phyloP scores from a whole-genome alignment of 1,284 basidiomycete species.

The Heliocybe sulcata region DNA sequence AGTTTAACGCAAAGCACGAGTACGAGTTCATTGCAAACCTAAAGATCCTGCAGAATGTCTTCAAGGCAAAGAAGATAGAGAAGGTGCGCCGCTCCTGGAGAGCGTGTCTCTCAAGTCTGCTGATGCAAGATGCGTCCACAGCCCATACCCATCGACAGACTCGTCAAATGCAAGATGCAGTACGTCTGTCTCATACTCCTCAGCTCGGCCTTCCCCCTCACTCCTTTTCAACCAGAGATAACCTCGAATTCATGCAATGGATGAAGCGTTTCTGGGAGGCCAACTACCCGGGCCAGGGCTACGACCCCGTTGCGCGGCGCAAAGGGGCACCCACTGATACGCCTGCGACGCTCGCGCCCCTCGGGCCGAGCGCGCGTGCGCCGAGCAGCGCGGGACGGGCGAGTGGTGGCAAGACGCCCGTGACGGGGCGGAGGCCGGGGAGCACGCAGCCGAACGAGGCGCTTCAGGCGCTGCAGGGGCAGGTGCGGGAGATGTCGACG shows the following conservation, averaged over 20 bases:
- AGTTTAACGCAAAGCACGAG: conserved; percentile 92
- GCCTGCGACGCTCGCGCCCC: conserved; percentile 72
- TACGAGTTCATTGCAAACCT: conserved; percentile 96
- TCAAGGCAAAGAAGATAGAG: conserved; percentile 87
- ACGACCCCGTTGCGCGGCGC: conserved; percentile 82
- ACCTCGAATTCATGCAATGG: conserved; percentile 99
- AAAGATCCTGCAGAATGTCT: conserved; percentile 88
- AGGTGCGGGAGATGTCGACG: conserved; percentile 78
- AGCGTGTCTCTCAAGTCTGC: conserved; percentile 5
- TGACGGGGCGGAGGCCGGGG: conserved; percentile 57
- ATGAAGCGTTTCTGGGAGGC: conserved; percentile 94
- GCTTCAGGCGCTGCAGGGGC: conserved; percentile 59
- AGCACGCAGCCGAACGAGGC: conserved; percentile 56
- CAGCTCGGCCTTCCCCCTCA: conserved; percentile 3
- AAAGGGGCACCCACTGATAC: conserved; percentile 69
- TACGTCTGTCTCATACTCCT: conserved; percentile 32
- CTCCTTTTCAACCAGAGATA: conserved; percentile 57
- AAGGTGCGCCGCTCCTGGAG: conserved; percentile 52
- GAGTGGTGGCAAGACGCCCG: conserved; percentile 57
- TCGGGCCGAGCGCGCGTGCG: conserved; percentile 26
- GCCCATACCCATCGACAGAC: conserved; percentile 91
- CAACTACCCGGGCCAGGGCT: conserved; percentile 84
- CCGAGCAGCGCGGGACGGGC: conserved; percentile 34
- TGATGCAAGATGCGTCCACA: conserved; percentile 22
- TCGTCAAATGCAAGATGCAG: conserved; percentile 99